phyloP scores from a whole-genome alignment of 108 stramenopile species.

The Cyclotella choctawhatcheeana region DNA sequence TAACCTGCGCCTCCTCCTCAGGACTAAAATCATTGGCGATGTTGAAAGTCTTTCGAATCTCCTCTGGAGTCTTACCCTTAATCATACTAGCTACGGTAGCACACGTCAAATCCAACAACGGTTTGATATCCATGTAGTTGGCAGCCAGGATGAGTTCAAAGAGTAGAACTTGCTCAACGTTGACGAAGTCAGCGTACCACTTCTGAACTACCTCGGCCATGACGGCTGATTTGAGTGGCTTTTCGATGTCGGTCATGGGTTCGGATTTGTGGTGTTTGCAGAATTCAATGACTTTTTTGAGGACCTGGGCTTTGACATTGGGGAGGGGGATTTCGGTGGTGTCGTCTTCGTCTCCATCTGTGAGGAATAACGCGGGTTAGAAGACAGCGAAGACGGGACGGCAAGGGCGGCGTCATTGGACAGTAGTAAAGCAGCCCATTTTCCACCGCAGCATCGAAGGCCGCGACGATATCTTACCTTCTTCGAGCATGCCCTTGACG shows the following conservation, averaged over 20 bases:
- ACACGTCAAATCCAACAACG: constrained; percentile 97
- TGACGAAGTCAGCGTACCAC: constrained; percentile 99
- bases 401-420: too few species aligned
- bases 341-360: constrained; percentile 84
- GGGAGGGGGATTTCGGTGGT: constrained; percentile 98
- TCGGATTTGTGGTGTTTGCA: constrained; percentile 92
- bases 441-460: constrained; percentile 5
- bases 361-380: not conserved
- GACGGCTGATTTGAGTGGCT: constrained; percentile 95
- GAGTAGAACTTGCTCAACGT: constrained; percentile 96
- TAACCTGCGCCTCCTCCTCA: constrained; percentile 99
- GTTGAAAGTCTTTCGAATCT: constrained; percentile 97
- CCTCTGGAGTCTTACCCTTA: constrained; percentile 98
- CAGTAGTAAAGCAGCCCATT: too few species aligned
- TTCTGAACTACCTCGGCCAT: constrained; percentile 99
- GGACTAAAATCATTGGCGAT: constrained; percentile 99
- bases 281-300: constrained; percentile 99
- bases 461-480: constrained; percentile 30
- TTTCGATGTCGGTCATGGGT: constrained; percentile 99
- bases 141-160: constrained; percentile 99
- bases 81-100: constrained; percentile 99
- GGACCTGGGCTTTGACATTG: constrained; percentile 95
- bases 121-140: constrained; percentile 98
- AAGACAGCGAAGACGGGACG: not conserved
- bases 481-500: constrained; percentile 98